Base-by-base conservation (phyloP, 2,329 filamentous ascomycete genomes). In the Apiospora saccharicola region DNA sequence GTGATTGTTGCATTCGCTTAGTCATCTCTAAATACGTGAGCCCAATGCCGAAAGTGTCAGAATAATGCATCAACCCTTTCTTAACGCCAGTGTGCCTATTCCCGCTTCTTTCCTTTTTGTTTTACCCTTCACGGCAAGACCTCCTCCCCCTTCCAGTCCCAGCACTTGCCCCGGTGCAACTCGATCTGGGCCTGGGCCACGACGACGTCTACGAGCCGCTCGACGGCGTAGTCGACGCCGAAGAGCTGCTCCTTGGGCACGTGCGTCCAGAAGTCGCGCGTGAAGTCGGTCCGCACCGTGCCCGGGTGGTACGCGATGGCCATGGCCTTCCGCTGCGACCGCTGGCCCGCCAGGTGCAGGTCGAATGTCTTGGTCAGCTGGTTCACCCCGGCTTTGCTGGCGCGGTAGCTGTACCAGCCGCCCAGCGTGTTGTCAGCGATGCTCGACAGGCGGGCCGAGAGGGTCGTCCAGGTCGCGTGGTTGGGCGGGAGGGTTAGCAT, bases 321-420 rank as follows among this genome's bases (percentile, higher is more conserved):
- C 75, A 94, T 85, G 0, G 92, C 93, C 70, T 89, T 90, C 0
- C 88, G 87, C 0, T 87, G 22, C 72, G 88, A 87, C 53, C 86
- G 85, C 4, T 86, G 84, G 46, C 82, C 84, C 47, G 82, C 81
- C 44, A 96, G 82, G 78, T 91, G 88, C 41, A 92, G 86, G 79
- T 96, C 94, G 74, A 94, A 90, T 8, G 89, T 92, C 82, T 91
- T 93, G 10, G 90, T 89, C 16, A 94, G 72, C 78, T 91, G 91
- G 75, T 91, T 94, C 4, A 96, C 90, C 2, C 87, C 93, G 0
- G 93, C 90, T 81, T 96, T 97, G 70, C 89, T 92, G 10, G 92
- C 89, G 19, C 94, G 90, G 81, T 96, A 96, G 71, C 88, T 90
- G 81, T 94, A 97, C 94, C 94, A 96, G 0, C 94, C 94, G 2